phyloP scores from a whole-genome alignment of 139 green algal genomes.

The Marvania coccoides region DNA sequence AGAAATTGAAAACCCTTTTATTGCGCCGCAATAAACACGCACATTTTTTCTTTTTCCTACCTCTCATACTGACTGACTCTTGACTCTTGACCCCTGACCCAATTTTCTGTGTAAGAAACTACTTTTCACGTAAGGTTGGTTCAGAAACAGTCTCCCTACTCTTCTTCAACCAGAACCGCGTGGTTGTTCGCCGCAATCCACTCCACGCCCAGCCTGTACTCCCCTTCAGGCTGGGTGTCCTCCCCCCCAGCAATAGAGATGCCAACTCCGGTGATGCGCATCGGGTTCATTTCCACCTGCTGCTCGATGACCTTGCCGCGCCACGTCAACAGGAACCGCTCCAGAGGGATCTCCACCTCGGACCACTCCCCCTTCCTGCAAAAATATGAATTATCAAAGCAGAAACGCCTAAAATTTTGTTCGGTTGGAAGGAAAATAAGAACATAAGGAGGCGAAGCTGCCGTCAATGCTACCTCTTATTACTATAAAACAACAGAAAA shows the following conservation, averaged over 20 bases:
- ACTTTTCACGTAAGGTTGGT: too few species aligned
- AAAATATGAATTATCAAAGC: neutral
- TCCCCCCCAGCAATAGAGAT: conserved; percentile 36
- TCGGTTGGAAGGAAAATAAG: too few species aligned
- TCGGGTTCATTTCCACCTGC: conserved; percentile 30
- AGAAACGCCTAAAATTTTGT: too few species aligned
- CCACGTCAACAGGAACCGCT: conserved; percentile 44
- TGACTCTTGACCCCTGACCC: neutral
- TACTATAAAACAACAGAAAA: too few species aligned
- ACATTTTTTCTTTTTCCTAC: neutral
- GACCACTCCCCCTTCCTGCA: conserved; percentile 38
- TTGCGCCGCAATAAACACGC: neutral
- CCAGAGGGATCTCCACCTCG: conserved; percentile 40
- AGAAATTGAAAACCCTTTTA: conserved; percentile 77
- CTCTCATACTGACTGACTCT: neutral
- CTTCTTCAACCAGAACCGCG: neutral
- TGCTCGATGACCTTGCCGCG: conserved; percentile 38
- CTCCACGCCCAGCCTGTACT: conserved; percentile 34
- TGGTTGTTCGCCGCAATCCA: conserved; percentile 23
- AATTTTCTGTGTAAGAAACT: too few species aligned
- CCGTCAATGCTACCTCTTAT: too few species aligned
- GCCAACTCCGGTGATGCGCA: conserved; percentile 33
- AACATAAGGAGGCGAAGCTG: too few species aligned
- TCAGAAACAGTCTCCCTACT: too few species aligned
- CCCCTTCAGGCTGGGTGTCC: conserved; percentile 18